Conservation (phyloP, 768 basidiomycete genomes). For the Hericium coralloides region DNA sequence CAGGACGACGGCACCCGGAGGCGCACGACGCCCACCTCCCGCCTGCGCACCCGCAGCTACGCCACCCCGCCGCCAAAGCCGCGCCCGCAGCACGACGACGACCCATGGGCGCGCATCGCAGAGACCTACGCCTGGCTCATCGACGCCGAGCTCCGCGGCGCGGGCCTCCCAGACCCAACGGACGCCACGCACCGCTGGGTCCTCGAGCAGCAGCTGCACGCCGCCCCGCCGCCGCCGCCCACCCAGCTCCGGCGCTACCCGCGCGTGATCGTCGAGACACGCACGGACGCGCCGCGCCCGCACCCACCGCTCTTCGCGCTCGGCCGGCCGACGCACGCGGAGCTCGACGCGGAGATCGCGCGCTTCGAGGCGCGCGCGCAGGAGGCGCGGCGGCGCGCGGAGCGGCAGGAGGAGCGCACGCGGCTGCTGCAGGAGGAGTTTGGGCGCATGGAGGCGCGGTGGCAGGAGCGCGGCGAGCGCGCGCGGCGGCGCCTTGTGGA, state of each 20-base stretch:
- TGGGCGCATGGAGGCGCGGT: conserved; percentile 41
- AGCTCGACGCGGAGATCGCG: conserved; percentile 1
- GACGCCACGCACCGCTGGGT: conserved; percentile 61
- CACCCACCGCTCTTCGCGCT: neutral
- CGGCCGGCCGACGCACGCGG: conserved; percentile 1
- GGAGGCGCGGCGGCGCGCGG: conserved; percentile 14
- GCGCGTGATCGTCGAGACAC: neutral
- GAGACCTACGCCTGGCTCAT: conserved; percentile 33
- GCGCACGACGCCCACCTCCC: neutral
- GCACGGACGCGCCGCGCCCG: neutral
- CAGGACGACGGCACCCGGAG: too few relatives aligned
- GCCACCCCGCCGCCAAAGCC: neutral
- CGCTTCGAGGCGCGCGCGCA: conserved; percentile 5
- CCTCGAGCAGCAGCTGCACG: conserved; percentile 38
- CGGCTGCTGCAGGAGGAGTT: conserved; percentile 47
- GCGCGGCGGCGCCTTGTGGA: conserved; percentile 37
- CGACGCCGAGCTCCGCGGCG: conserved; percentile 36
- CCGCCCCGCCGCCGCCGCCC: conserved; percentile 1
- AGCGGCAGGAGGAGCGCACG: conserved; percentile 34
- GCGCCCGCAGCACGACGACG: neutral
- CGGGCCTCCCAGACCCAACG: conserved; percentile 32
- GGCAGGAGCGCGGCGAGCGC: conserved; percentile 40
- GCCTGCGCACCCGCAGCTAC: neutral
- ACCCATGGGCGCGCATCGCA: conserved; percentile 22
- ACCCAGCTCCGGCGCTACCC: neutral